Base-by-base conservation (phyloP, 352 stramenopile species). In the Hyaloperonospora arabidopsidis region DNA sequence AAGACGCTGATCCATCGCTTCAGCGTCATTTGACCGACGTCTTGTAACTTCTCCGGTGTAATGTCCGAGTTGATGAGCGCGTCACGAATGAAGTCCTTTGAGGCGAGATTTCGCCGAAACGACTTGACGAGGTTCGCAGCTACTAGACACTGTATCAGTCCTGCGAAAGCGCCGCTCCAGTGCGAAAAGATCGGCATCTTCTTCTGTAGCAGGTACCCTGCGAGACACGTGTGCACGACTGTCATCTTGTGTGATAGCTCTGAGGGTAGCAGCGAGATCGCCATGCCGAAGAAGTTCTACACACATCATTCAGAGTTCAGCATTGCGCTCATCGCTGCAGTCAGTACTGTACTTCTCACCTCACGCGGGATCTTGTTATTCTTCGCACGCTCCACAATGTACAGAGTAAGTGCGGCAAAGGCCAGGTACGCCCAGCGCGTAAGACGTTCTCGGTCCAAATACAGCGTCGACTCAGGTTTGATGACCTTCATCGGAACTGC, bases 181-280 rank as follows among this genome's bases (percentile, higher is more conserved):
- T 57, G 60, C 23, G 73, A 74, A n/a, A 82, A 64, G 15, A 84
- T 69, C 8, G 73, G 70, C 34, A 74, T 55, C 23, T 72, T 68
- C 56, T 72, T 74, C 49, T 70, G 68, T 21, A 71, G 57, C 25
- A 84, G 54, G 50, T 64, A 67, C 1, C 57, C 60, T 17, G 64
- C 54, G 3, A 77, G 45, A 54, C 57, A 76, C 18, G 64, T 59
- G 56, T 84, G 71, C 39, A 73, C 29, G 25, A 68, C 61, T 25
- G 68, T 48, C 11, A 84, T 54, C 41, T 80, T 79, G 65, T 84
- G 68, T 28, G 73, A 61, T 2, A 84, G 68, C 59, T 84, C 73
- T 3, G 70, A 74, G 17, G 73, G 73, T 47, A 80, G 43, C 48
- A 84, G 44, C 34, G 65, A 67, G 43, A 55, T 55, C 13, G 56